A percentile compares a stretch with the other conserved stretches of the same genome.
Conservation (phyloP, 345 rosid genomes). For the Brassica juncea region DNA sequence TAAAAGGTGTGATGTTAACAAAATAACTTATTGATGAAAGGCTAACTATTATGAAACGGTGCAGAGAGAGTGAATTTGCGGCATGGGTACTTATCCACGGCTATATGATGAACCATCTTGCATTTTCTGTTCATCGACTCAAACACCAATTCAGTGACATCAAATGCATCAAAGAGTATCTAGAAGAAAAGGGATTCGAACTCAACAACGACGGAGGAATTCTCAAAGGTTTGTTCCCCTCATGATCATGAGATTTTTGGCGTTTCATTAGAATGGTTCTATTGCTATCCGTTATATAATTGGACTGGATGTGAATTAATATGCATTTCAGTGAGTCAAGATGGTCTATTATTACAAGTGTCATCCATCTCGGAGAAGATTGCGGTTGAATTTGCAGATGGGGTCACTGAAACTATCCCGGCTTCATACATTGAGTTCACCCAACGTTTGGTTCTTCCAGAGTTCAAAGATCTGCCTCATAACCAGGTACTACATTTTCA, state of each 20-base stretch:
- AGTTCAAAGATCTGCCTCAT: constrained; percentile 51
- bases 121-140: constrained; percentile 71
- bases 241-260: background rate
- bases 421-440: constrained; percentile 92
- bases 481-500: constrained; percentile 52
- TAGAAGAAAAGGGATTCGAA: constrained; percentile 68
- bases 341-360: constrained; percentile 79
- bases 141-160: constrained; percentile 62
- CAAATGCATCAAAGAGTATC: constrained; percentile 54
- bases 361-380: constrained; percentile 75
- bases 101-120: constrained; percentile 84
- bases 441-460: constrained; percentile 80
- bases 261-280: background rate
- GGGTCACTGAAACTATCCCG: constrained; percentile 57
- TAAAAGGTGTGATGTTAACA: background rate
- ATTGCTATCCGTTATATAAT: background rate
- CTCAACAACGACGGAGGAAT: constrained; percentile 85
- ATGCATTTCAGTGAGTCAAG: constrained; percentile 65
- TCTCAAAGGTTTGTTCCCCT: constrained; percentile 63
- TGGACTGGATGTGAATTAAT: background rate
- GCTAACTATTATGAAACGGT: background rate
- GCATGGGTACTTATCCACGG: constrained; percentile 97
- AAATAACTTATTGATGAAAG: background rate
- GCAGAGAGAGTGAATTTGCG: constrained; percentile 82
- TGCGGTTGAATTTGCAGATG: constrained; percentile 63